Percentiles rank a stretch among this genome's conserved stretches.
Conservation (phyloP, 2,329 filamentous ascomycete species). For the Venturia asperata region DNA sequence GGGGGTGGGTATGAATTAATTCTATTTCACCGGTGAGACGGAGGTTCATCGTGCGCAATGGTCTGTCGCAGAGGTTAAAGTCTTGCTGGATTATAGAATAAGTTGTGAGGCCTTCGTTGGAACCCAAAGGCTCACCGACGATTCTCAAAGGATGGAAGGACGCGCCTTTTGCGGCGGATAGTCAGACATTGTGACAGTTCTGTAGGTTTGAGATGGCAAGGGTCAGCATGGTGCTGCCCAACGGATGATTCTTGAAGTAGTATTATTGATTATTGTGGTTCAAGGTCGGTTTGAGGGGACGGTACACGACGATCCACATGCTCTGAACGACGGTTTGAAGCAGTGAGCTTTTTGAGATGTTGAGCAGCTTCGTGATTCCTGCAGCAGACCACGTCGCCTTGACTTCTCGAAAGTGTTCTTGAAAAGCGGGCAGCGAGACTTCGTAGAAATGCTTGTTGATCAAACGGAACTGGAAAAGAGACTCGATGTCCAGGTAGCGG, state of each 20-base stretch:
- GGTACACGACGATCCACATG: constrained; percentile 1
- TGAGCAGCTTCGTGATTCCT: background rate
- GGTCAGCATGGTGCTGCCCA: background rate
- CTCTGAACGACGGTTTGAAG: background rate
- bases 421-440: background rate
- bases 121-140: background rate
- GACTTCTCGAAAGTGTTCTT: background rate
- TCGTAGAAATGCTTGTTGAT: background rate
- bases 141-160: background rate
- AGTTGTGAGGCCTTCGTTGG: background rate
- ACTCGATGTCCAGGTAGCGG: background rate
- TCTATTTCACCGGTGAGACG: background rate
- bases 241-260: background rate
- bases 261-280: background rate
- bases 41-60: background rate
- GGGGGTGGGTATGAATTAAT: background rate
- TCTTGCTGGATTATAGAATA: background rate
- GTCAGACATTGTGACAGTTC: background rate
- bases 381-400: constrained; percentile 1
- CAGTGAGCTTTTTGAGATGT: background rate
- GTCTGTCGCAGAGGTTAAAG: background rate
- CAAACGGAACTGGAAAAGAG: background rate
- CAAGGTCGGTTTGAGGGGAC: background rate
- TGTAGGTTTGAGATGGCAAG: background rate
- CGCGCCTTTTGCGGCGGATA: background rate